Base-by-base conservation (phyloP, 768 basidiomycete species). In the Coprinopsis sp. region DNA sequence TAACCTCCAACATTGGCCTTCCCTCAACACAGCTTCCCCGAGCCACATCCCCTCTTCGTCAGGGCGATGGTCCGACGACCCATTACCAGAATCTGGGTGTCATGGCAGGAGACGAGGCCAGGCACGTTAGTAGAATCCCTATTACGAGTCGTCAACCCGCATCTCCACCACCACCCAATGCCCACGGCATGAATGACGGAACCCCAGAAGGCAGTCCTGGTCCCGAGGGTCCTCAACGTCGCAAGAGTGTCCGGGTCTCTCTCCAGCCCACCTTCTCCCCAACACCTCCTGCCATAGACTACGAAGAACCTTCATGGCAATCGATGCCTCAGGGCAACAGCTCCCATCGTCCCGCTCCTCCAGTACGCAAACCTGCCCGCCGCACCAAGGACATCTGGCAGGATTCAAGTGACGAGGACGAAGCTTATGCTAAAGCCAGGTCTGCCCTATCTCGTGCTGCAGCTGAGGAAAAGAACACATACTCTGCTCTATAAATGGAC, bases 171-270 rank as follows among this genome's bases (percentile, higher is more conserved):
- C 29, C 33, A 1, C 11, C 42, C n/a, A 30, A 37, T 19, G 28
- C 23, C 12, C 6, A 18, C 27, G 38, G 13, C 38, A 7, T 24
- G 22, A 8, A 6, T 23, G 21, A 19, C 12, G 10, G 22, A 18
- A 6, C 23, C 23, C 12, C 18, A 13, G 12, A 33, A 14, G 22
- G 16, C 12, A 27, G 42, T 4, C 21, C 34, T 27, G 24, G 27
- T 33, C 39, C 53, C 3, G 46, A 47, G 19, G 39, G 38, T 7
- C 61, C 69, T 6, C 61, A 62, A 44, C 63, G 74, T 42, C 61
- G 75, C 53, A 91, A 91, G 65, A 88, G 86, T 56, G 89, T 91
- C 27, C 71, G 89, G 6, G 82, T 91, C 42, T 87, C 84, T 23
- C 62, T 90, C 29, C 74, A 81, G 34, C 89, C 89, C 8, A 87